Percentiles rank a stretch among this genome's conserved stretches.
Conservation (phyloP, 1,284 basidiomycete species). For the Pascua guehoae region DNA sequence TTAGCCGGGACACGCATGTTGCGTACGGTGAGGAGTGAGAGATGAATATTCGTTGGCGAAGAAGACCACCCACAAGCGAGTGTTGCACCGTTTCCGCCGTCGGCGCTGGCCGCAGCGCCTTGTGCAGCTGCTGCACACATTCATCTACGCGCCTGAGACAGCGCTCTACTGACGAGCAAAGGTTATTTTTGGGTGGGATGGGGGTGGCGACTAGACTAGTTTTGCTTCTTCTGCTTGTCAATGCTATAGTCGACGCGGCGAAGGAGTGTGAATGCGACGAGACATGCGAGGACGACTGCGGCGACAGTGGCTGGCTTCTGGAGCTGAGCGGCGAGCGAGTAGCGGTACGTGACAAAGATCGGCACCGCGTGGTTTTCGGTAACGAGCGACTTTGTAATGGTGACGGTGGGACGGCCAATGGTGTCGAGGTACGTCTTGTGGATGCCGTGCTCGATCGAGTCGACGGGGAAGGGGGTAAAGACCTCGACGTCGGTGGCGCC, state of each 20-base stretch:
- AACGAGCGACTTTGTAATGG: constrained; percentile 67
- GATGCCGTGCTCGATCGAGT: constrained; percentile 59
- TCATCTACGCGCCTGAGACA: no score
- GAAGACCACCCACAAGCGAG: no score
- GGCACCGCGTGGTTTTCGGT: constrained; percentile 68
- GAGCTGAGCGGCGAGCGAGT: constrained; percentile 68
- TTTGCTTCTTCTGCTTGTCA: constrained; percentile 18
- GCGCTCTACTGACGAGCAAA: no score
- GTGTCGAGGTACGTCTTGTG: constrained; percentile 91
- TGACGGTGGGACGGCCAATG: constrained; percentile 75
- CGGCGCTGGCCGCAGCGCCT: no score
- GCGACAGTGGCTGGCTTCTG: constrained; percentile 69
- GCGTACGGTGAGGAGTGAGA: no score
- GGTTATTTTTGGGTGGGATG: no score
- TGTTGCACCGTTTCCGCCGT: no score
- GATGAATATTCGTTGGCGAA: no score
- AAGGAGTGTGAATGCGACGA: constrained; percentile 41
- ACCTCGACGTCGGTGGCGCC: constrained; percentile 82
- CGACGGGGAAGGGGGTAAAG: constrained; percentile 70
- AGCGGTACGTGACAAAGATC: constrained; percentile 66
- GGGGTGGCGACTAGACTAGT: no score
- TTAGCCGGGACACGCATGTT: no score
- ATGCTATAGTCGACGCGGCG: constrained; percentile 44
- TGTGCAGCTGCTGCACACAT: no score
- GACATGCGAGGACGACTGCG: constrained; percentile 35